These are phyloP conservation scores for Mycena rebaudengoi DNA, from an alignment of 768 basidiomycete genomes.

Conservation along the genomic window DNA sequence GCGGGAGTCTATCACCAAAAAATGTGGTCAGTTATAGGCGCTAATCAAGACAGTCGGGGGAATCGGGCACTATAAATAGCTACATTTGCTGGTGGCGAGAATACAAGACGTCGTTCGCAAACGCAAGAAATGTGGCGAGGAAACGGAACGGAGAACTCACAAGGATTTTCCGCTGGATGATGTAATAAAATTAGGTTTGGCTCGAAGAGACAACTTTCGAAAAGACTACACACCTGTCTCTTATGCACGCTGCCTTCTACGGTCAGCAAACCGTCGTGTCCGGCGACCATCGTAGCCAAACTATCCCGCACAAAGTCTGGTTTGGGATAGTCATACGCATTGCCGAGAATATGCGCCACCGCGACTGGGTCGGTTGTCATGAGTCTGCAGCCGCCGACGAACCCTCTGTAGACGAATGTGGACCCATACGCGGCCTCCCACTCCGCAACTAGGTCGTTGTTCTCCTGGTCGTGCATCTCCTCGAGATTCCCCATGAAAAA, in stretches of 20 bases:
- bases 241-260: constrained; percentile 65
- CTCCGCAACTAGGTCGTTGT: constrained; percentile 53
- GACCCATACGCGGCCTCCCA: constrained; percentile 59
- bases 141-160: constrained; percentile 41
- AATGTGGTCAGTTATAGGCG: background rate
- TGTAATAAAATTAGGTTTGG: constrained; percentile 6
- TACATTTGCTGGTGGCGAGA: too few species aligned
- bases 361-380: constrained; percentile 68
- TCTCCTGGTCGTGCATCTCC: constrained; percentile 67
- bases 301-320: constrained; percentile 63
- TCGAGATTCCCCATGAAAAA: constrained; percentile 62
- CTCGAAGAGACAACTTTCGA: background rate
- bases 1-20: constrained; percentile 54
- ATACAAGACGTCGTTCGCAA: background rate
- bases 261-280: constrained; percentile 57
- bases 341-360: constrained; percentile 63
- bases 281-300: constrained; percentile 60
- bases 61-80: background rate
- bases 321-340: constrained; percentile 68
- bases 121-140: background rate
- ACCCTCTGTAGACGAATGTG: constrained; percentile 62
- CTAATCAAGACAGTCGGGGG: constrained; percentile 8
- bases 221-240: constrained; percentile 51
- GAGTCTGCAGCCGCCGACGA: constrained; percentile 60
- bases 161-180: constrained; percentile 64